Base-by-base conservation (phyloP, 2,329 filamentous ascomycete species). In the Ophiosphaerella narmari region DNA sequence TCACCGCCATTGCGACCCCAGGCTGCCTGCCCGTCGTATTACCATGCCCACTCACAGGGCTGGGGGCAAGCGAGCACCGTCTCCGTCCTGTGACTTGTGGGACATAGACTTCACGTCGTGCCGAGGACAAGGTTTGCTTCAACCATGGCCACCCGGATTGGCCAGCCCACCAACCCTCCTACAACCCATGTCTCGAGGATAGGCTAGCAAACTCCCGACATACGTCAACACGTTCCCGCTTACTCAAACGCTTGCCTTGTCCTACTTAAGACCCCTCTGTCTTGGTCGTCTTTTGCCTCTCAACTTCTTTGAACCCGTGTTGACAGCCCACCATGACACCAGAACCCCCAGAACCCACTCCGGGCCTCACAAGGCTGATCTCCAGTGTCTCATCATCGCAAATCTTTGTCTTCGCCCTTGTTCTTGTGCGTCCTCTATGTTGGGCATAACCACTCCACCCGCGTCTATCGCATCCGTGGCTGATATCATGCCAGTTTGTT, bases 401-500 rank as follows among this genome's bases (percentile, higher is more conserved):
- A 3, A 9, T 57, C 32, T 12, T 58, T 32, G 38, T 33, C 5
- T 9, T 21, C 9, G n/a, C 55, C 31, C 35, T 40, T 18, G 46
- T 34, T 31, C 18, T 55, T 32, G 55, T 56, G n/a, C 18, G 51
- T 49, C 24, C 31, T 29, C 33, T 9, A 37, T 33, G 26, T n/a
- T n/a, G 5, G 39, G 14, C 12, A n/a, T 11, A 29, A 8, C 26
- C 11, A 29, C 7, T 11, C 6, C 11, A 29, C 11, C 11, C 2
- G 26, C 7, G 7, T 29, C 26, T 3, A 7, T 11, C 7, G 26
- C 8, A 16, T 11, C 18, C n/a, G 12, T 31, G 13, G 16, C 48
- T 60, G 50, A 56, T 12, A 16, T 4, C 18, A 18, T 18, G 4
- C 32, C 37, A 65, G 62, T 8, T 54, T 16, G 8, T 57, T 18